Conservation (phyloP, 2,329 filamentous ascomycete species). For the Colletotrichum sp. region DNA sequence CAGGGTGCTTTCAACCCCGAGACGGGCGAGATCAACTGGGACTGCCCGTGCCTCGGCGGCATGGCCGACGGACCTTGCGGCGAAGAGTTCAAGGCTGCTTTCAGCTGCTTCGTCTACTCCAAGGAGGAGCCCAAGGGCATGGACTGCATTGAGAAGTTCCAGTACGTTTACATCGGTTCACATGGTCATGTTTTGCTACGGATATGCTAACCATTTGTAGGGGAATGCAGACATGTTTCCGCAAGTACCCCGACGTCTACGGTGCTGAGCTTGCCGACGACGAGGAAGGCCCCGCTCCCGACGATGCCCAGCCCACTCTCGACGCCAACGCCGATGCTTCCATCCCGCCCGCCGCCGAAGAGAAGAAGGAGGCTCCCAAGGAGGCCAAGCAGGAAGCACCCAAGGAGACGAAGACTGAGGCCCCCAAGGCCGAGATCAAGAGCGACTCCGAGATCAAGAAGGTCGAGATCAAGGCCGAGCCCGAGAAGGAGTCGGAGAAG, state of each 20-base stretch:
- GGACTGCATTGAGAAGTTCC: conserved; percentile 97
- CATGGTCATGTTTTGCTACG: not conserved
- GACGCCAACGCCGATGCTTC: conserved; percentile 25
- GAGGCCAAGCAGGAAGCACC: conserved; percentile 4
- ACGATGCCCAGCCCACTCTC: conserved; percentile 31
- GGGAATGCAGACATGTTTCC: conserved; percentile 97
- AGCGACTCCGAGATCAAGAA: conserved; percentile 6
- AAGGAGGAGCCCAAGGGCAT: conserved; percentile 95
- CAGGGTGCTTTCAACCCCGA: conserved; percentile 97
- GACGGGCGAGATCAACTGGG: conserved; percentile 99
- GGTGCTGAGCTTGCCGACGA: conserved; percentile 86
- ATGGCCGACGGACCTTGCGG: conserved; percentile 98
- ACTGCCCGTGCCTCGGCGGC: conserved; percentile 94
- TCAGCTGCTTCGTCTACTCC: conserved; percentile 98
- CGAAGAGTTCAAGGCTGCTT: conserved; percentile 92
- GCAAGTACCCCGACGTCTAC: conserved; percentile 90
- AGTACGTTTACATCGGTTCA: conserved; percentile 60
- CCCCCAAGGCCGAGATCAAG: not conserved
- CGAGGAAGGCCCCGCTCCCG: conserved; percentile 47
- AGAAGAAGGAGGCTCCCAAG: not conserved
- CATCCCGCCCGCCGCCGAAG: not conserved
- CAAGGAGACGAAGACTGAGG: not conserved
- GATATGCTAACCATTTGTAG: conserved; percentile 53
- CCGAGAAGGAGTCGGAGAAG: conserved; percentile 7
- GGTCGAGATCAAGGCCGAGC: conserved; percentile 17